phyloP scores from a whole-genome alignment of 2,329 filamentous ascomycete species.

The Periconia sp. region DNA sequence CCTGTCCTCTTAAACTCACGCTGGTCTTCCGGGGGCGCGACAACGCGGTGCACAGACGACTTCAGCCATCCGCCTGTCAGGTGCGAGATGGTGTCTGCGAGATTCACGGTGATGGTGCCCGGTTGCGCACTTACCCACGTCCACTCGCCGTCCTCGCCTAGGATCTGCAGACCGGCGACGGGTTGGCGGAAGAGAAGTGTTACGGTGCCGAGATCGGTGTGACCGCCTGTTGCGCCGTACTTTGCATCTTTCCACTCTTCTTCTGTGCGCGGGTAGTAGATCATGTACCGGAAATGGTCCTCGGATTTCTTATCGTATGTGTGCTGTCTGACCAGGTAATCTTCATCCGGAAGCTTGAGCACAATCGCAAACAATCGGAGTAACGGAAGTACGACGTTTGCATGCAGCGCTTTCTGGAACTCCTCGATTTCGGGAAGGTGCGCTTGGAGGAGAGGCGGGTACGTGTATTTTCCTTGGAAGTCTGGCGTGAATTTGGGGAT shows the following conservation, averaged over 20 bases:
- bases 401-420: slow-evolving; percentile 46
- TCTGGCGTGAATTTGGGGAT: slow-evolving; percentile 59
- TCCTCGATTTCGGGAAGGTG: slow-evolving; percentile 49
- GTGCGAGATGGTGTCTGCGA: slow-evolving; percentile 42
- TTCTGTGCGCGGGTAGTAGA: slow-evolving; percentile 52
- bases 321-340: slow-evolving; percentile 56
- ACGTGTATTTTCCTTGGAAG: slow-evolving; percentile 47
- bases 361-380: slow-evolving; percentile 59
- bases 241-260: slow-evolving; percentile 26
- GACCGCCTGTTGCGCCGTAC: slow-evolving; percentile 48
- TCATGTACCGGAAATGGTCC: slow-evolving; percentile 64
- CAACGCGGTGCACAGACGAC: slow-evolving; percentile 52
- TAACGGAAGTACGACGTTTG: slow-evolving; percentile 47
- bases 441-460: slow-evolving; percentile 39
- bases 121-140: slow-evolving; percentile 43
- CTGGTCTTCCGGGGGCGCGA: slow-evolving; percentile 52
- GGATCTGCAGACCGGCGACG: slow-evolving; percentile 58
- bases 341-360: slow-evolving; percentile 60
- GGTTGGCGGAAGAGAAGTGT: slow-evolving; percentile 61
- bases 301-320: slow-evolving; percentile 59
- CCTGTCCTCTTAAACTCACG: slow-evolving; percentile 44
- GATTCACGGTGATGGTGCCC: slow-evolving; percentile 42
- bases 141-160: slow-evolving; percentile 23
- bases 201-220: slow-evolving; percentile 59
- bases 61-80: slow-evolving; percentile 48